Evolutionary conservation across 1,284 basidiomycete species (phyloP).

Genomic region (Porodaedalea pini): DNA sequence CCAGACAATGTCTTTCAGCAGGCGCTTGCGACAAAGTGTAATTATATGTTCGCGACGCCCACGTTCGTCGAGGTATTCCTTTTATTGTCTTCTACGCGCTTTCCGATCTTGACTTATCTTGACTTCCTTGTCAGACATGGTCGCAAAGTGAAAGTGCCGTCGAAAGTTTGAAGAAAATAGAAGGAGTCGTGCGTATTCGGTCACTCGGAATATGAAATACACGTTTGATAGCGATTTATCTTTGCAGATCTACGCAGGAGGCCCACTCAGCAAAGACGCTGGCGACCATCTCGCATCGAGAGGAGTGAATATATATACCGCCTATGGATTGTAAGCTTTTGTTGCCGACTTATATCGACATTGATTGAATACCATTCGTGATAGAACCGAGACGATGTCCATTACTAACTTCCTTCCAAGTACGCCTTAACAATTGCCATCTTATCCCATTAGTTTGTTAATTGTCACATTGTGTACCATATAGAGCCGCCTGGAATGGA

Average conservation of each 20-base stretch:
- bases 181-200: constrained; percentile 5
- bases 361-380: no score
- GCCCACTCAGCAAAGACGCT: constrained; percentile 27
- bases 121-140: constrained; percentile 15
- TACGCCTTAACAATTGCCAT: neutral
- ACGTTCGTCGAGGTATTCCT: constrained; percentile 17
- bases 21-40: neutral
- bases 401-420: constrained; percentile 10
- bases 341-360: neutral
- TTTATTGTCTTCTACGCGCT: neutral
- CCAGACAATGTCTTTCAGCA: constrained; percentile 16
- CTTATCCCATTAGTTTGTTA: neutral
- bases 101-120: neutral
- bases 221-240: neutral
- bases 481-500: constrained; percentile 9
- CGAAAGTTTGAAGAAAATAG: constrained; percentile 1
- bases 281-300: constrained; percentile 27
- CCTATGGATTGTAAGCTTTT: constrained; percentile 13
- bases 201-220: neutral
- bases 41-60: constrained; percentile 11
- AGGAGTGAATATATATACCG: constrained; percentile 23
- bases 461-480: neutral
- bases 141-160: constrained; percentile 4
- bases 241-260: constrained; percentile 31
- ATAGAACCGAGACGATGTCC: constrained; percentile 9